Evolutionary conservation across 768 basidiomycete genomes (phyloP).

Genomic region (Calocera viscosa): DNA sequence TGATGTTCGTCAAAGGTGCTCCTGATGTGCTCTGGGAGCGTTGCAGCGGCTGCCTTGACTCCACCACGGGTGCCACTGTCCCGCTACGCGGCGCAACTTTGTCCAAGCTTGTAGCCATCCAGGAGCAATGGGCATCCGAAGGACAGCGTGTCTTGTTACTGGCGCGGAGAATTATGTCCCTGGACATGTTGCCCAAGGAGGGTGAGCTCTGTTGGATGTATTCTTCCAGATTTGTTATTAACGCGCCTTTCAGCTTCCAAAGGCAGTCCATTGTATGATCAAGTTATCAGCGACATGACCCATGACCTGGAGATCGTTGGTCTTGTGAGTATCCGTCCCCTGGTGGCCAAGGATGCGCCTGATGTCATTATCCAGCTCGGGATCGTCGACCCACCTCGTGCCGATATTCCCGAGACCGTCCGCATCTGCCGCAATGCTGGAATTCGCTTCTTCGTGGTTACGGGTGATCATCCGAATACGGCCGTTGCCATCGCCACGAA

Average conservation of each 20-base stretch:
- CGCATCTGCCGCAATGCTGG: slow-evolving; percentile 42
- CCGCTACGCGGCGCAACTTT: slow-evolving; percentile 23
- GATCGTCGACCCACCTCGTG: slow-evolving; percentile 46
- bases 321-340: slow-evolving; percentile 22
- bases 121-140: slow-evolving; percentile 38
- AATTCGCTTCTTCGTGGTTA: slow-evolving; percentile 52
- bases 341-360: not conserved
- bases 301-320: slow-evolving; percentile 42
- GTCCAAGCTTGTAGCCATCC: slow-evolving; percentile 21
- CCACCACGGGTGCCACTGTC: slow-evolving; percentile 28
- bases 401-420: slow-evolving; percentile 43
- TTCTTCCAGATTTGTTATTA: not conserved
- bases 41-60: slow-evolving; percentile 29
- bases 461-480: slow-evolving; percentile 47
- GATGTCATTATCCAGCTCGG: slow-evolving; percentile 26
- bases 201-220: slow-evolving; percentile 18
- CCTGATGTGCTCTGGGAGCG: slow-evolving; percentile 39
- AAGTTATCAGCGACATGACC: slow-evolving; percentile 24
- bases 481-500: slow-evolving; percentile 51
- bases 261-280: not conserved
- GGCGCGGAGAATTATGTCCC: slow-evolving; percentile 35
- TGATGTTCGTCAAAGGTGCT: slow-evolving; percentile 46
- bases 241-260: not conserved
- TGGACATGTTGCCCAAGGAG: slow-evolving; percentile 26
- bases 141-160: slow-evolving; percentile 55